These are phyloP conservation scores for Myrmaecium sp. DNA, from an alignment of 2,329 filamentous ascomycete genomes.

Conservation along the genomic window DNA sequence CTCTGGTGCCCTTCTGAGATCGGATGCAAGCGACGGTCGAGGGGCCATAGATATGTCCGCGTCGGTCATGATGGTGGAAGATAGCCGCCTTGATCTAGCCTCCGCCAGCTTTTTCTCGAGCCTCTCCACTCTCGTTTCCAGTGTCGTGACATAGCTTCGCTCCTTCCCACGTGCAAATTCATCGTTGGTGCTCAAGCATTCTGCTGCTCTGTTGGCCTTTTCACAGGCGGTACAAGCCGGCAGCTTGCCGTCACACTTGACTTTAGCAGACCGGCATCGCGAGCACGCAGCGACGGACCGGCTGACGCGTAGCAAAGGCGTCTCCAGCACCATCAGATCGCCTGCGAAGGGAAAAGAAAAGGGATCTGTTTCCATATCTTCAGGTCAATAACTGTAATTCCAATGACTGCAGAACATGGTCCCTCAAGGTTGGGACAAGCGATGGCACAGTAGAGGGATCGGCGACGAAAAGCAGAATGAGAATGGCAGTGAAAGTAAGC, in stretches of 20 bases:
- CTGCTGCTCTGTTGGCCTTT: constrained; percentile 67
- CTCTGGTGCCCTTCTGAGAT: constrained; percentile 14
- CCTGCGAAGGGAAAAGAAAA: constrained; percentile 7
- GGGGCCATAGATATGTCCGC: constrained; percentile 34
- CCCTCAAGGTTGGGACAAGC: too few relatives aligned
- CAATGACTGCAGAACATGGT: too few relatives aligned
- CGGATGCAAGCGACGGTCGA: constrained; percentile 24
- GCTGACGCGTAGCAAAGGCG: constrained; percentile 54
- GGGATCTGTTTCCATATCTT: too few relatives aligned
- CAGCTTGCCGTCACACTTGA: constrained; percentile 94
- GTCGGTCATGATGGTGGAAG: constrained; percentile 51
- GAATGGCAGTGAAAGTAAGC: too few relatives aligned
- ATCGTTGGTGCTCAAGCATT: constrained; percentile 89
- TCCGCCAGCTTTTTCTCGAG: constrained; percentile 57
- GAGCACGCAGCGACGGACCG: constrained; percentile 67
- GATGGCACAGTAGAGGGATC: too few relatives aligned
- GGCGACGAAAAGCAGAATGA: too few relatives aligned
- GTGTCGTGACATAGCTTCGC: constrained; percentile 84
- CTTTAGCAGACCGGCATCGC: constrained; percentile 76
- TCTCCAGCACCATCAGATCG: constrained; percentile 29
- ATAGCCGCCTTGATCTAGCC: constrained; percentile 50
- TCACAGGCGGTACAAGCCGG: constrained; percentile 93
- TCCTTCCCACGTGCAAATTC: constrained; percentile 94
- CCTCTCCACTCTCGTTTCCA: constrained; percentile 83
- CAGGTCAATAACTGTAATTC: too few relatives aligned